phyloP scores from a whole-genome alignment of 2,329 filamentous ascomycete genomes.

The Trichoderma breve region DNA sequence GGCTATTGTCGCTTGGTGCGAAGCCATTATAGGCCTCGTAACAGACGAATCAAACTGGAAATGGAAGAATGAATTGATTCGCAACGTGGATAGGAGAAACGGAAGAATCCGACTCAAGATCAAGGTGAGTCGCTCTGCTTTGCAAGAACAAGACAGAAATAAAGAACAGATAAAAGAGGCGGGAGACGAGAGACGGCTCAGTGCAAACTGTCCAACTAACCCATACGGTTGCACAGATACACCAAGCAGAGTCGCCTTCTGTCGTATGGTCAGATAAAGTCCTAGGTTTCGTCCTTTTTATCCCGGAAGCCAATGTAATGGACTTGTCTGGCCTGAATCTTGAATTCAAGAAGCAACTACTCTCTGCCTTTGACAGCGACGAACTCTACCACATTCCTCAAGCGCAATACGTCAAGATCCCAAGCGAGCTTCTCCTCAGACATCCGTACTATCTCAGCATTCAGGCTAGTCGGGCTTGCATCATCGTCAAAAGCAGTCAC shows the following conservation, averaged over 20 bases:
- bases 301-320: not conserved
- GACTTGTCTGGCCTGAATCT: not conserved
- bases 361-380: not conserved
- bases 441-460: not conserved
- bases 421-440: not conserved
- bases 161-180: not conserved
- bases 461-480: fast-evolving
- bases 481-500: not conserved
- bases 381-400: not conserved
- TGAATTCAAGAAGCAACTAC: not conserved
- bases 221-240: not conserved
- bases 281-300: not conserved
- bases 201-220: not conserved
- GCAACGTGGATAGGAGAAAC: not conserved
- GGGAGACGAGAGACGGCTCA: not conserved
- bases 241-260: not conserved
- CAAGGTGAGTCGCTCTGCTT: not conserved
- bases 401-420: not conserved
- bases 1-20: not conserved
- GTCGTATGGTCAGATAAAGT: not conserved
- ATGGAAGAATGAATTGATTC: not conserved
- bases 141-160: not conserved
- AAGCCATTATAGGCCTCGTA: not conserved
- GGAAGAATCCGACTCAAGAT: no score
- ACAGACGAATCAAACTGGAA: not conserved